Conservation (phyloP, 2,329 filamentous ascomycete genomes). For the Orbilia ellipsospora region DNA sequence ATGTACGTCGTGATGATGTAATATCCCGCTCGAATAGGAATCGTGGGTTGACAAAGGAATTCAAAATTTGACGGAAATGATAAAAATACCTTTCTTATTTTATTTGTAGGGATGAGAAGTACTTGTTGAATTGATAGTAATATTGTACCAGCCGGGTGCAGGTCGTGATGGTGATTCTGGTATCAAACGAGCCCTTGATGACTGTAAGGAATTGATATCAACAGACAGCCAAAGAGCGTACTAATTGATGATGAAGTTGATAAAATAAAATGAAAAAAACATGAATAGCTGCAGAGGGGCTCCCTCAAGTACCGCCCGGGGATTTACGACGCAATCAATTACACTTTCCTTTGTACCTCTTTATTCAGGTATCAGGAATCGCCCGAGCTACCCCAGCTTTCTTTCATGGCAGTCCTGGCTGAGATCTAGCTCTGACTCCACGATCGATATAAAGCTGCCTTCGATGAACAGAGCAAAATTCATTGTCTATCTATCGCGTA, state of each 20-base stretch:
- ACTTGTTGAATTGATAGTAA: too few relatives aligned
- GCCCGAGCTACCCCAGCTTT: too few relatives aligned
- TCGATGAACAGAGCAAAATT: neutral
- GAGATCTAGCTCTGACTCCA: neutral
- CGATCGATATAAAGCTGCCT: neutral
- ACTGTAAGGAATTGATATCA: too few relatives aligned
- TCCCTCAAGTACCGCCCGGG: conserved; percentile 15
- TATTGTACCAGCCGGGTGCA: too few relatives aligned
- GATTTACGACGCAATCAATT: conserved; percentile 22
- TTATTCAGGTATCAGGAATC: neutral
- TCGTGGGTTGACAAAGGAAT: conserved; percentile 37
- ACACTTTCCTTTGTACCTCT: conserved; percentile 2
- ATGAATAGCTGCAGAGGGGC: neutral
- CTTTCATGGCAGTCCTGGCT: too few relatives aligned
- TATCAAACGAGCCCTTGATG: too few relatives aligned
- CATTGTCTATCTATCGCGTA: neutral
- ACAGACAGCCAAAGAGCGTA: too few relatives aligned
- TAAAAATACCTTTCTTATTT: too few relatives aligned
- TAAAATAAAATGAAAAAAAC: too few relatives aligned
- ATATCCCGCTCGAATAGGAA: conserved; percentile 55
- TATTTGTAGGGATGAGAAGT: too few relatives aligned
- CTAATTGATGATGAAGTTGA: too few relatives aligned
- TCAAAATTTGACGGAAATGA: neutral
- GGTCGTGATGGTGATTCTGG: too few relatives aligned
- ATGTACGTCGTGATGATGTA: conserved; percentile 56